phyloP scores from a whole-genome alignment of 2,329 filamentous ascomycete species.

The Fusarium bactridioides region DNA sequence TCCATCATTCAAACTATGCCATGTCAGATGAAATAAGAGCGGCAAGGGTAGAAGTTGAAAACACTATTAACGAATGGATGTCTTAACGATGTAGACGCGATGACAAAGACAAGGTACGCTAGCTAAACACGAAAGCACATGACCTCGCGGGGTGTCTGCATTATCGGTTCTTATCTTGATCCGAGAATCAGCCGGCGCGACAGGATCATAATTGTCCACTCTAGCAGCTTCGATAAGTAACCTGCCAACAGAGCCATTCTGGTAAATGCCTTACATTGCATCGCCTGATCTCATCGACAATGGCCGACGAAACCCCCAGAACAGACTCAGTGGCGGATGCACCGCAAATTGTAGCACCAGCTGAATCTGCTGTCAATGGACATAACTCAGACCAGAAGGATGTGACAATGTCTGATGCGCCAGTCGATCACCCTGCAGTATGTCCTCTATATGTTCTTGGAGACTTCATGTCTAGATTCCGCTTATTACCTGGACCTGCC shows the following conservation, averaged over 20 bases:
- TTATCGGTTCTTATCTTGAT: neutral
- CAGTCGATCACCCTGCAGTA: conserved; percentile 53
- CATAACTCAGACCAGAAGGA: conserved; percentile 46
- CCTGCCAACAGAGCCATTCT: conserved; percentile 8
- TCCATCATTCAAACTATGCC: conserved; percentile 45
- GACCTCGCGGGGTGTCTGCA: conserved; percentile 36
- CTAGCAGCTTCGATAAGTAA: conserved; percentile 1
- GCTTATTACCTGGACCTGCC: neutral
- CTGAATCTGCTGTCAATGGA: conserved; percentile 34
- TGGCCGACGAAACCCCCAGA: conserved; percentile 44
- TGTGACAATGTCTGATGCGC: conserved; percentile 54
- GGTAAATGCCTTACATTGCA: neutral
- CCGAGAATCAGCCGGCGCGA: conserved; percentile 41
- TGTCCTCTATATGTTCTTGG: neutral
- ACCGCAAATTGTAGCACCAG: conserved; percentile 29
- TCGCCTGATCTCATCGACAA: conserved; percentile 17
- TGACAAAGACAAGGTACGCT: conserved; percentile 18
- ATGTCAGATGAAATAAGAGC: conserved; percentile 5
- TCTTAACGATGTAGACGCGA: conserved; percentile 24
- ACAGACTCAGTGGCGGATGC: conserved; percentile 29
- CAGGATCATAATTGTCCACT: neutral
- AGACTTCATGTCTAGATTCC: too few relatives aligned
- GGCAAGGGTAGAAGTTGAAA: neutral
- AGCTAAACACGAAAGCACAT: conserved; percentile 51
- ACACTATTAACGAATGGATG: neutral